These are phyloP conservation scores for Ophidiomyces ophidiicola DNA, from an alignment of 2,329 filamentous ascomycete genomes.

Conservation along the genomic window DNA sequence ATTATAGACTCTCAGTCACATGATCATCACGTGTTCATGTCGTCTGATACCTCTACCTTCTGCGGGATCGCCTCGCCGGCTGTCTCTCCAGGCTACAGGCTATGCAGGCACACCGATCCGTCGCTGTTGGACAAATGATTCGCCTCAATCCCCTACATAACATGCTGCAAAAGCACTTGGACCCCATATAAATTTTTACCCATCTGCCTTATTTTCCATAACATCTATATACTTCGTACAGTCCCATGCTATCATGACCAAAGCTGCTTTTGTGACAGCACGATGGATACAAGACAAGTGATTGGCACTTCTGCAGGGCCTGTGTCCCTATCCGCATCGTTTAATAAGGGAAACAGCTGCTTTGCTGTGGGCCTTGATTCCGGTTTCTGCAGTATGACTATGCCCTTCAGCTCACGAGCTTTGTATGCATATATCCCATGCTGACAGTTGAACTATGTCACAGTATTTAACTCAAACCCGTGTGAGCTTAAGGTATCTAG, in stretches of 20 bases:
- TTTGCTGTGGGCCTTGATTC: slow-evolving; percentile 79
- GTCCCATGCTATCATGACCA: not conserved
- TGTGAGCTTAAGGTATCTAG: slow-evolving; percentile 56
- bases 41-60: no score
- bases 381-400: slow-evolving; percentile 63
- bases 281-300: slow-evolving; percentile 79
- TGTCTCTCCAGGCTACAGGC: no score
- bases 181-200: no score
- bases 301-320: slow-evolving; percentile 67
- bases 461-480: slow-evolving; percentile 62
- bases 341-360: slow-evolving; percentile 73
- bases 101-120: no score
- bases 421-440: not conserved
- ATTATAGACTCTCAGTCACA: no score
- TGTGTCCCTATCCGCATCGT: slow-evolving; percentile 67
- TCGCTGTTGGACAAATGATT: no score
- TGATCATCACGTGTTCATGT: no score
- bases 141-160: no score
- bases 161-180: no score
- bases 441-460: not conserved
- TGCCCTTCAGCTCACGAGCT: no score
- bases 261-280: slow-evolving; percentile 15
- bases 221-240: not conserved
- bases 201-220: not conserved
- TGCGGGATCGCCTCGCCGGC: no score